Evolutionary conservation across 169 alveolate genomes (phyloP).

Genomic region (Toxoplasma gondii): DNA sequence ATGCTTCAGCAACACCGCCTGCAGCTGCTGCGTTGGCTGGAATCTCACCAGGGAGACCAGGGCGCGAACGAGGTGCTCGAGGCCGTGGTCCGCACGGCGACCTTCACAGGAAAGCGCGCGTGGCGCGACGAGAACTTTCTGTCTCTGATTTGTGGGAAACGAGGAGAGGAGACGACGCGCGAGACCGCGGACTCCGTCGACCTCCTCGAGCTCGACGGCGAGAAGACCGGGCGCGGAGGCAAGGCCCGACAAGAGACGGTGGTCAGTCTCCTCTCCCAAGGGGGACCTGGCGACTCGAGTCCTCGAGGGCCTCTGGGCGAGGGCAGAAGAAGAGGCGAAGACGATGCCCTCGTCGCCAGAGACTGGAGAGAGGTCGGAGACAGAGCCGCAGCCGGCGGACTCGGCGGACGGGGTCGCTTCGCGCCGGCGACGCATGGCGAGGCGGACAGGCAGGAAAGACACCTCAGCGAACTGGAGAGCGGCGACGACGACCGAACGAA

Average conservation of each 20-base stretch:
- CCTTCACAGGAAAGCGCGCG: conserved; percentile 58
- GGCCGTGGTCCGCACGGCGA: conserved; percentile 46
- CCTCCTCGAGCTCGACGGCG: conserved; percentile 24
- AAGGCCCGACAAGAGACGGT: background rate
- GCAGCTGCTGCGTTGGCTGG: conserved; percentile 58
- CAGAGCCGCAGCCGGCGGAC: conserved; percentile 20
- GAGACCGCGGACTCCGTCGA: background rate
- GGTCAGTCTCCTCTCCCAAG: background rate
- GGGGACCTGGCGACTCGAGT: background rate
- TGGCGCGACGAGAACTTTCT: background rate
- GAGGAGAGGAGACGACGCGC: background rate
- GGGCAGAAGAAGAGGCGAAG: background rate
- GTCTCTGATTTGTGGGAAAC: background rate
- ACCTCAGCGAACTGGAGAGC: background rate
- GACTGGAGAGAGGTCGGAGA: background rate
- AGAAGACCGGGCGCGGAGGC: background rate
- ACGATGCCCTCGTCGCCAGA: background rate
- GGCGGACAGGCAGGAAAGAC: background rate
- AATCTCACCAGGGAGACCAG: conserved; percentile 12
- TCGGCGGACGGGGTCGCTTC: conserved; percentile 55
- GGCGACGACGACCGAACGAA: background rate
- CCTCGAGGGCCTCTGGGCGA: background rate
- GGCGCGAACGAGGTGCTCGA: conserved; percentile 47
- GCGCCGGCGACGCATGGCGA: conserved; percentile 15
- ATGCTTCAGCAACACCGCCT: conserved; percentile 62